These are phyloP conservation scores for Uronychia binucleata DNA, from an alignment of 73 alveolate species.

Conservation along the genomic window DNA sequence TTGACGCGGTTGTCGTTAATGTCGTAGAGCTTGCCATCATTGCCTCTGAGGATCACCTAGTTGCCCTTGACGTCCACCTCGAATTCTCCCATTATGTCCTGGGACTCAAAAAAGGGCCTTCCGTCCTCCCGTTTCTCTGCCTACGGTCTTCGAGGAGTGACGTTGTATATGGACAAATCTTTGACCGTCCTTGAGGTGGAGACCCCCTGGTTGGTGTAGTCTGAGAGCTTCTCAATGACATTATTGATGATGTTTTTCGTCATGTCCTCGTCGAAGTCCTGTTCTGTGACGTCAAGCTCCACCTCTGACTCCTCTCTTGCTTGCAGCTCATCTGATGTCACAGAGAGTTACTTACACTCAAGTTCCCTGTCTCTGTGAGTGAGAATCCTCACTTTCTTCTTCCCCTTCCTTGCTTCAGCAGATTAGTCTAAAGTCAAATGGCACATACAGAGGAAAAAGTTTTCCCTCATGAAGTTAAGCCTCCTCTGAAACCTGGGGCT, in stretches of 20 bases:
- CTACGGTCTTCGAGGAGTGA: background rate
- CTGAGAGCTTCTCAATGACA: slow-evolving; percentile 21
- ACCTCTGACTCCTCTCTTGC: slow-evolving; percentile 1
- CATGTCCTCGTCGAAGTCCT: slow-evolving; percentile 21
- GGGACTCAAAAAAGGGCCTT: slow-evolving; percentile 19
- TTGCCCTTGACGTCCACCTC: slow-evolving; percentile 36
- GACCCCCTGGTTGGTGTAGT: background rate
- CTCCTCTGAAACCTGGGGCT: slow-evolving; percentile 44
- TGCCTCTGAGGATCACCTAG: slow-evolving; percentile 15
- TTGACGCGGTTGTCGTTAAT: slow-evolving; percentile 39
- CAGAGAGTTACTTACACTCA: slow-evolving; percentile 17
- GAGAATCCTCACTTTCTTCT: slow-evolving; percentile 29
- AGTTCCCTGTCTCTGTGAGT: background rate
- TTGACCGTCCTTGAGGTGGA: background rate
- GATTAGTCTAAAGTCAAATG: slow-evolving; percentile 42
- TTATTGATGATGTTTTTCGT: slow-evolving; percentile 17
- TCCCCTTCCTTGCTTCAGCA: slow-evolving; percentile 15
- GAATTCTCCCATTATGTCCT: slow-evolving; percentile 46
- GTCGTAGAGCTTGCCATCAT: slow-evolving; percentile 37
- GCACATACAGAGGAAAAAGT: slow-evolving; percentile 25
- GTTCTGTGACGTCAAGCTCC: slow-evolving; percentile 14
- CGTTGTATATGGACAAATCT: background rate
- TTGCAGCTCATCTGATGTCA: slow-evolving; percentile 6
- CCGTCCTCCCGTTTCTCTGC: slow-evolving; percentile 3
- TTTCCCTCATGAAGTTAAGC: slow-evolving; percentile 22